A percentile compares a stretch with the other conserved stretches of the same genome.
These are phyloP conservation scores for Solanum pinnatisectum DNA, from an alignment of 257 asterid species.

Conservation along the genomic window DNA sequence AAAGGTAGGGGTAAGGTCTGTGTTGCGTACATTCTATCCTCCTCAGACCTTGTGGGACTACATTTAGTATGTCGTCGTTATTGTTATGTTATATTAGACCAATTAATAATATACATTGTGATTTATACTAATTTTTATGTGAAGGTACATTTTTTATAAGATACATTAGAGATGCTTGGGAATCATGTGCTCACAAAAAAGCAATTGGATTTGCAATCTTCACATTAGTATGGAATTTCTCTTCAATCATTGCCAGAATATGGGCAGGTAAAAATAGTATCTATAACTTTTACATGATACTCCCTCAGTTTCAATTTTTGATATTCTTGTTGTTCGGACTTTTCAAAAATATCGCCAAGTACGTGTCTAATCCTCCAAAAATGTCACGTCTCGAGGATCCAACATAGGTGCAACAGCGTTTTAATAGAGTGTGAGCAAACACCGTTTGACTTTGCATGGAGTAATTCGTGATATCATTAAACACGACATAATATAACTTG, in stretches of 20 bases:
- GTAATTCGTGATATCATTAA: neutral
- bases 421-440: neutral
- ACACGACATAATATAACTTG: neutral
- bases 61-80: too few species aligned
- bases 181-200: slow-evolving; percentile 77
- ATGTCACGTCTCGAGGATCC: neutral
- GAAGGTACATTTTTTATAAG: slow-evolving; percentile 67
- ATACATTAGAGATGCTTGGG: slow-evolving; percentile 58
- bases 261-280: slow-evolving; percentile 57
- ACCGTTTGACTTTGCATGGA: neutral
- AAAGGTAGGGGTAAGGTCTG: neutral
- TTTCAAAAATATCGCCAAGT: neutral
- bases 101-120: neutral
- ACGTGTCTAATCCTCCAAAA: neutral
- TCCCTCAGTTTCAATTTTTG: neutral
- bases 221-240: slow-evolving; percentile 72
- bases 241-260: slow-evolving; percentile 55
- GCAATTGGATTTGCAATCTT: slow-evolving; percentile 66
- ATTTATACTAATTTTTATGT: neutral
- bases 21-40: neutral
- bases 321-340: neutral
- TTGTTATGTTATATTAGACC: neutral
- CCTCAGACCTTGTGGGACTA: neutral
- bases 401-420: neutral
- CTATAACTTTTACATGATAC: neutral